phyloP scores from a whole-genome alignment of 2,329 filamentous ascomycete species.

The Fusarium camptoceras region DNA sequence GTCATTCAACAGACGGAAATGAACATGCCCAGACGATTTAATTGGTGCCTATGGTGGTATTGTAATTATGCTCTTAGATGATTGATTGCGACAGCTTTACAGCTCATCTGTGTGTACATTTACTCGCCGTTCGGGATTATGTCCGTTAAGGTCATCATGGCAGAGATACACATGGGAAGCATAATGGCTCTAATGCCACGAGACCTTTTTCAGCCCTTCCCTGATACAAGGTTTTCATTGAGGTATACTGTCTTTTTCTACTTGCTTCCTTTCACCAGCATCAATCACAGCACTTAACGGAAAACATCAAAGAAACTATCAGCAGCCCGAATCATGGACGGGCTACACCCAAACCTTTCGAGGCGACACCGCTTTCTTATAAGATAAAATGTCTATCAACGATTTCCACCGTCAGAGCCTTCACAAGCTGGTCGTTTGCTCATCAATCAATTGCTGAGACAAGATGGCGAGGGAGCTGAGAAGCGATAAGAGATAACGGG shows the following conservation, averaged over 20 bases:
- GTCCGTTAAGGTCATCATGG: accelerated
- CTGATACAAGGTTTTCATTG: neutral
- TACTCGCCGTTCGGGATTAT: neutral
- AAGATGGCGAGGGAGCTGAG: neutral
- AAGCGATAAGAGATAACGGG: too few species aligned
- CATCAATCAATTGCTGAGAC: neutral
- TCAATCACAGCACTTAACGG: neutral
- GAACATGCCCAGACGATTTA: accelerated
- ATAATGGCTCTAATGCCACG: neutral
- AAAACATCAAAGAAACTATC: neutral
- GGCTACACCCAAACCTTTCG: accelerated
- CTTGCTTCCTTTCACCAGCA: neutral
- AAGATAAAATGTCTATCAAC: neutral
- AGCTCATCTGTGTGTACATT: neutral
- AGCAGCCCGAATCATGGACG: neutral
- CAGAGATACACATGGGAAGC: accelerated
- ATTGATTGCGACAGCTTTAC: neutral
- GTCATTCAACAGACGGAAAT: accelerated
- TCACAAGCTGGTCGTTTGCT: neutral
- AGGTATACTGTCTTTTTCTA: accelerated
- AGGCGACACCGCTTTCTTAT: accelerated
- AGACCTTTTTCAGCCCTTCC: neutral
- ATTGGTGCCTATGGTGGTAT: too few species aligned
- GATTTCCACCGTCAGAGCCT: neutral
- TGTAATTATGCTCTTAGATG: accelerated